Conservation (phyloP, 768 basidiomycete species). For the Tricholoma sp. region DNA sequence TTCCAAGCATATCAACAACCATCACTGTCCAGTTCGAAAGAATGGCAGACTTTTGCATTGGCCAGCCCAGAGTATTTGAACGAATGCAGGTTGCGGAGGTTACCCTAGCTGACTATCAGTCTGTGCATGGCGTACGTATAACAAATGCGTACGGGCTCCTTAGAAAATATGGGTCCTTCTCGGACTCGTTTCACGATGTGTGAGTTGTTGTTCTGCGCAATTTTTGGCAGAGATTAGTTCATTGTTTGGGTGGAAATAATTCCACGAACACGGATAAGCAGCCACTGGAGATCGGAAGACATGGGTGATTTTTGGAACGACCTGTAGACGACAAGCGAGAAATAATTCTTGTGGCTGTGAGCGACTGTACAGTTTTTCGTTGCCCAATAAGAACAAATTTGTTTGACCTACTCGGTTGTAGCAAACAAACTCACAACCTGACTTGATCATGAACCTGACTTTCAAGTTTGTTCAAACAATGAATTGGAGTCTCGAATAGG, state of each 20-base stretch:
- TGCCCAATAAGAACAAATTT: slow-evolving; percentile 24
- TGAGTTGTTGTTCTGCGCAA: slow-evolving; percentile 69
- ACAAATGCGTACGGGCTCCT: slow-evolving; percentile 61
- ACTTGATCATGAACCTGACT: too few relatives aligned
- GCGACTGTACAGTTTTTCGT: slow-evolving; percentile 32
- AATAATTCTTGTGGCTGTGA: slow-evolving; percentile 31
- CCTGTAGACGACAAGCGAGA: slow-evolving; percentile 13
- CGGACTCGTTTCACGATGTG: slow-evolving; percentile 75
- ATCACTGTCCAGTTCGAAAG: too few relatives aligned
- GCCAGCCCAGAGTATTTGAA: slow-evolving; percentile 88
- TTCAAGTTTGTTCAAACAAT: too few relatives aligned
- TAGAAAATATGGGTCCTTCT: slow-evolving; percentile 78
- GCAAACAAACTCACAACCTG: too few relatives aligned
- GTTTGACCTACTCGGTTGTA: background rate
- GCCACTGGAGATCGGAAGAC: slow-evolving; percentile 92
- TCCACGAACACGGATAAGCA: slow-evolving; percentile 75
- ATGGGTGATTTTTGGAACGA: slow-evolving; percentile 35
- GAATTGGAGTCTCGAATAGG: too few relatives aligned
- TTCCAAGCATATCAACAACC: too few relatives aligned
- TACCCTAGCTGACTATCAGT: slow-evolving; percentile 49
- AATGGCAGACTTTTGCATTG: slow-evolving; percentile 65
- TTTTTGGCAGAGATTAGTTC: slow-evolving; percentile 6
- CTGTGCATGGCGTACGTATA: background rate
- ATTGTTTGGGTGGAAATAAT: background rate
- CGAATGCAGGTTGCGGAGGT: slow-evolving; percentile 86